Evolutionary conservation across 2,329 filamentous ascomycete genomes (phyloP).

Genomic region (Stachybotrys chartarum): DNA sequence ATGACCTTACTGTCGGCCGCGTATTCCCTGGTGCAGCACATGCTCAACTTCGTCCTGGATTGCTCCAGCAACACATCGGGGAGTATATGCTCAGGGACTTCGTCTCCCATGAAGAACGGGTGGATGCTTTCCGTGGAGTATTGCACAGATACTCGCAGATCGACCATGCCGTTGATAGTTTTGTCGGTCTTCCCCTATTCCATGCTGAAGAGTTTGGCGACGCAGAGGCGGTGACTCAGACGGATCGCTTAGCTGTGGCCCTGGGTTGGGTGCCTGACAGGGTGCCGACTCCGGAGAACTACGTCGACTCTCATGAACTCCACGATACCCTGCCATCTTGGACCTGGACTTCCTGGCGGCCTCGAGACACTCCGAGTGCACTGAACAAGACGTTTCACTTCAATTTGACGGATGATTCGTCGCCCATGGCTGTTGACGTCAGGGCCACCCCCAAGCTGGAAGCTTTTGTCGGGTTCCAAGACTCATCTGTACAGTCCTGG

Average conservation of each 20-base stretch:
- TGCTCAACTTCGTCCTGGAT: slow-evolving; percentile 10
- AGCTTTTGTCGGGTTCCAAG: slow-evolving; percentile 25
- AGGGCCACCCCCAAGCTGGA: slow-evolving; percentile 23
- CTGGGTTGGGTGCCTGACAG: slow-evolving; percentile 26
- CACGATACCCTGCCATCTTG: slow-evolving; percentile 25
- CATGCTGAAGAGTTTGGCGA: slow-evolving; percentile 22
- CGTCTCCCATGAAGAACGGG: slow-evolving; percentile 17
- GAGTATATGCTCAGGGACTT: slow-evolving; percentile 23
- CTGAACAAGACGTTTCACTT: slow-evolving; percentile 16
- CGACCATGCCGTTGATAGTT: slow-evolving; percentile 17
- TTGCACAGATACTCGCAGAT: slow-evolving; percentile 19
- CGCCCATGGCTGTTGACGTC: slow-evolving; percentile 18
- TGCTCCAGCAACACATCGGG: slow-evolving; percentile 19
- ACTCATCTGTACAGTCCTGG: slow-evolving; percentile 25
- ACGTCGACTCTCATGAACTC: slow-evolving; percentile 17
- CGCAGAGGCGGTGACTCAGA: slow-evolving; percentile 18
- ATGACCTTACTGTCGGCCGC: slow-evolving; percentile 21
- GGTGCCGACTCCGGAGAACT: slow-evolving; percentile 9
- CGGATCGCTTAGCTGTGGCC: slow-evolving; percentile 24
- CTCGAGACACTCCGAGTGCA: not conserved
- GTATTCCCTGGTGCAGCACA: slow-evolving; percentile 19
- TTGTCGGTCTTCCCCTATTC: slow-evolving; percentile 28
- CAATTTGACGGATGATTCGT: slow-evolving; percentile 19
- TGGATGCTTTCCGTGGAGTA: slow-evolving; percentile 26
- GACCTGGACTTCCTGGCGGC: slow-evolving; percentile 29